Evolutionary conservation across 345 rosid genomes (phyloP).

Genomic region (Bruguiera parviflora): DNA sequence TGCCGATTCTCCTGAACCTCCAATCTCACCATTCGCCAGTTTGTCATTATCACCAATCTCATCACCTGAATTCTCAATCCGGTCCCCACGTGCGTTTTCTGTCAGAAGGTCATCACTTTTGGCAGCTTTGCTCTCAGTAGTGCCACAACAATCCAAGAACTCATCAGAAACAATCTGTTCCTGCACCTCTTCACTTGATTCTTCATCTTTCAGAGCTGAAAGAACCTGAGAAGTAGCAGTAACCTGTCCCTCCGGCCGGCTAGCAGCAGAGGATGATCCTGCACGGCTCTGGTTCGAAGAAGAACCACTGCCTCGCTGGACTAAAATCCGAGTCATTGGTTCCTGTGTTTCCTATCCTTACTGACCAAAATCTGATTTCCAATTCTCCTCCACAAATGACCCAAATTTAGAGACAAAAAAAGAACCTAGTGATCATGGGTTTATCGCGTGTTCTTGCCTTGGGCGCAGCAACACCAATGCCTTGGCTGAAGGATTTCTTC

Average conservation of each 20-base stretch:
- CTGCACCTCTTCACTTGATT: constrained; percentile 46
- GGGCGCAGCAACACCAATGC: constrained; percentile 70
- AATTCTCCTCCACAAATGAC: constrained; percentile 21
- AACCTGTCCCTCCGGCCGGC: constrained; percentile 47
- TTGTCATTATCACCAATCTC: constrained; percentile 38
- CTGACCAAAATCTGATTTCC: constrained; percentile 8
- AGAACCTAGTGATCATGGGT: constrained; percentile 39
- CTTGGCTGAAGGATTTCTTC: constrained; percentile 82
- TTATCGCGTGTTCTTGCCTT: constrained; percentile 89
- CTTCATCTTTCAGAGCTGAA: constrained; percentile 59
- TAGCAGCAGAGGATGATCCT: constrained; percentile 49
- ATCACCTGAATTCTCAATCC: constrained; percentile 33
- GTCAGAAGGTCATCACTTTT: constrained; percentile 45
- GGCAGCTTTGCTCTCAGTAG: constrained; percentile 37
- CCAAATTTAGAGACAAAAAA: constrained; percentile 34
- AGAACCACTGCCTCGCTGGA: constrained; percentile 84
- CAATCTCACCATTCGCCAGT: constrained; percentile 32
- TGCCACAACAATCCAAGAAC: constrained; percentile 38
- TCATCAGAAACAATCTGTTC: constrained; percentile 55
- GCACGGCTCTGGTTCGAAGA: constrained; percentile 75
- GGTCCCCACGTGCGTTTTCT: constrained; percentile 29
- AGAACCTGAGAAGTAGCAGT: constrained; percentile 35
- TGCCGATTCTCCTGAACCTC: constrained; percentile 28
- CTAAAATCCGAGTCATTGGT: constrained; percentile 85
- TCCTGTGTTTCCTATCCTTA: constrained; percentile 15